Evolutionary conservation across 116 monocot genomes (phyloP).

Genomic region (Trichopus zeylanicus): DNA sequence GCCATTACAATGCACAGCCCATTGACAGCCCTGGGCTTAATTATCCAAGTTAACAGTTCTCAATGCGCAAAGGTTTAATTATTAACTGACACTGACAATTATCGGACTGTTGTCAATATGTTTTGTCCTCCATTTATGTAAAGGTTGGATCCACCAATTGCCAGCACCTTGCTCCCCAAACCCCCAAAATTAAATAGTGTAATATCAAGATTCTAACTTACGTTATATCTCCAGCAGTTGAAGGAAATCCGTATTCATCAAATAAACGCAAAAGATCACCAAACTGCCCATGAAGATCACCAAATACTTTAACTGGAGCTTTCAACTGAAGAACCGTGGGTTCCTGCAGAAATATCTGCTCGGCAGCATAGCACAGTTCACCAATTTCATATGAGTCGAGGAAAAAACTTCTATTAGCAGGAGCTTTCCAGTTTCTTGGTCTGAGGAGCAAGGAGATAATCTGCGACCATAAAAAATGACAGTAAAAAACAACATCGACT

Average conservation of each 20-base stretch:
- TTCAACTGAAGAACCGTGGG: conserved; percentile 94
- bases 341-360: conserved; percentile 94
- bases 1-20: too few relatives aligned
- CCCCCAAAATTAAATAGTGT: not conserved
- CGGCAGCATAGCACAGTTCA: conserved; percentile 96
- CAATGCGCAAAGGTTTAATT: too few relatives aligned
- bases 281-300: conserved; percentile 98
- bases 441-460: conserved; percentile 76
- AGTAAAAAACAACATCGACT: not conserved
- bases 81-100: too few relatives aligned
- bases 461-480: conserved; percentile 30
- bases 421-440: conserved; percentile 89
- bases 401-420: conserved; percentile 78
- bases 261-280: conserved; percentile 96
- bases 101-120: too few relatives aligned
- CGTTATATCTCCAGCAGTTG: conserved; percentile 97
- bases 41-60: too few relatives aligned
- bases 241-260: conserved; percentile 99
- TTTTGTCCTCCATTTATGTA: too few relatives aligned
- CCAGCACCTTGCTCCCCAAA: not conserved
- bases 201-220: conserved; percentile 28
- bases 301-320: conserved; percentile 97
- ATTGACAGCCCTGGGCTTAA: too few relatives aligned
- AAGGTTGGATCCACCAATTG: too few relatives aligned
- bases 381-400: conserved; percentile 95